A percentile compares a stretch with the other conserved stretches of the same genome.
phyloP scores from a whole-genome alignment of 176 grass and related monocot genomes.

The Aegilops sharonensis region DNA sequence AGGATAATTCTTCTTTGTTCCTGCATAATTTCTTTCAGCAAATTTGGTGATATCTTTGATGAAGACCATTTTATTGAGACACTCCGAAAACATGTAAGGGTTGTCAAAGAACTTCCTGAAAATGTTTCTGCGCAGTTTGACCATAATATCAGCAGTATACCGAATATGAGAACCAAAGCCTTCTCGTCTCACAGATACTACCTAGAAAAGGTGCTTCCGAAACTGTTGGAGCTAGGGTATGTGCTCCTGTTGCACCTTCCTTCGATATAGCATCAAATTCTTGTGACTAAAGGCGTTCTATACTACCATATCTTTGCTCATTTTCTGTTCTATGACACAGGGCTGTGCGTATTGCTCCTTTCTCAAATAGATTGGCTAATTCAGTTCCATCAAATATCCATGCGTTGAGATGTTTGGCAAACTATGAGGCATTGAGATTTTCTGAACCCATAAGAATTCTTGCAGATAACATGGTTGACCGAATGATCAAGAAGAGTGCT shows the following conservation, averaged over 20 bases:
- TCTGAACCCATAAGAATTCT: slow-evolving; percentile 74
- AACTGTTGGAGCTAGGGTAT: slow-evolving; percentile 82
- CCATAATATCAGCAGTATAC: slow-evolving; percentile 77
- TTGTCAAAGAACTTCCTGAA: slow-evolving; percentile 72
- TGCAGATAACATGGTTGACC: slow-evolving; percentile 72
- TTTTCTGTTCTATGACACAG: slow-evolving; percentile 46
- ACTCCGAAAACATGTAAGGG: slow-evolving; percentile 66
- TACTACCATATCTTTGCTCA: neutral
- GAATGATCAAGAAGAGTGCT: slow-evolving; percentile 77
- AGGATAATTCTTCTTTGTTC: slow-evolving; percentile 17
- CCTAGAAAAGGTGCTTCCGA: slow-evolving; percentile 77
- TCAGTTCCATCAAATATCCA: slow-evolving; percentile 67
- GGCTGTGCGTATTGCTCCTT: slow-evolving; percentile 90
- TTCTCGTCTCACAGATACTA: slow-evolving; percentile 70
- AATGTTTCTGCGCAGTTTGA: slow-evolving; percentile 62
- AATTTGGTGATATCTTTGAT: slow-evolving; percentile 93
- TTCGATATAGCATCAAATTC: neutral
- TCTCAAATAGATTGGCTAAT: slow-evolving; percentile 90
- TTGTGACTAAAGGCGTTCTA: neutral
- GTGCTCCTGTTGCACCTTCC: slow-evolving; percentile 14
- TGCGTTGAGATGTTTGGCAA: slow-evolving; percentile 80
- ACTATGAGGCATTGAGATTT: slow-evolving; percentile 88
- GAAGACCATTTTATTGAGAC: slow-evolving; percentile 77
- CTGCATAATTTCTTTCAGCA: slow-evolving; percentile 52
- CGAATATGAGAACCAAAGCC: slow-evolving; percentile 97